Conservation (phyloP, 345 rosid species). For the Salix udensis region DNA sequence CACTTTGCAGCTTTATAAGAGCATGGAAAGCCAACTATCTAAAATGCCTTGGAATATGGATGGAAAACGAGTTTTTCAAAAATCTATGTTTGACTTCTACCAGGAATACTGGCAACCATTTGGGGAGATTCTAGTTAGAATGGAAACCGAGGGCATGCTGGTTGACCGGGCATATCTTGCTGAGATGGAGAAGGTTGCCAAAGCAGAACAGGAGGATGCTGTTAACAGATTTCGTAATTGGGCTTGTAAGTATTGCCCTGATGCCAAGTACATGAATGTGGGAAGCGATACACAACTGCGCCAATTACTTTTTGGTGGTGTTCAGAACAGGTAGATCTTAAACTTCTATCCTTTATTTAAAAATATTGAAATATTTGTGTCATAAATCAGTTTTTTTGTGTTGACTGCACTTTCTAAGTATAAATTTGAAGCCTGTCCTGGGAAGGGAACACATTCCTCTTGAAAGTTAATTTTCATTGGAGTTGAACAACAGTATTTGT, state of each 20-base stretch:
- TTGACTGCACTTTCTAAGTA: background rate
- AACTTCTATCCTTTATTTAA: background rate
- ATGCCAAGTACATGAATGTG: constrained; percentile 85
- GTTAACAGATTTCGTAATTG: constrained; percentile 69
- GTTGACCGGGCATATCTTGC: constrained; percentile 80
- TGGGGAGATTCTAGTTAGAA: constrained; percentile 77
- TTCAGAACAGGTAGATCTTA: constrained; percentile 49
- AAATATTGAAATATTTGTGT: background rate
- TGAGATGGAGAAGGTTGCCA: constrained; percentile 78
- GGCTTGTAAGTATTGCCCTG: constrained; percentile 83
- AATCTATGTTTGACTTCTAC: constrained; percentile 73
- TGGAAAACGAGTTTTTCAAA: constrained; percentile 39
- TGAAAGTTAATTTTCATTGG: background rate
- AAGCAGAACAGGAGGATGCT: constrained; percentile 68
- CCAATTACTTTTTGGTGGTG: constrained; percentile 81
- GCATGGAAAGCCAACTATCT: constrained; percentile 52
- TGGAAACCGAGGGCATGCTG: constrained; percentile 92
- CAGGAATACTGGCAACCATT: constrained; percentile 73
- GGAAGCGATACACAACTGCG: constrained; percentile 90
- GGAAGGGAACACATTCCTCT: background rate
- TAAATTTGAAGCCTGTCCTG: background rate
- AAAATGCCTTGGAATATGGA: constrained; percentile 56
- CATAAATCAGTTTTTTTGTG: background rate
- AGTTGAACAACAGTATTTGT: background rate
- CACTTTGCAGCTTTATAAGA: constrained; percentile 75